Conservation (phyloP, 1,284 basidiomycete species). For the Testicularia cyperi region DNA sequence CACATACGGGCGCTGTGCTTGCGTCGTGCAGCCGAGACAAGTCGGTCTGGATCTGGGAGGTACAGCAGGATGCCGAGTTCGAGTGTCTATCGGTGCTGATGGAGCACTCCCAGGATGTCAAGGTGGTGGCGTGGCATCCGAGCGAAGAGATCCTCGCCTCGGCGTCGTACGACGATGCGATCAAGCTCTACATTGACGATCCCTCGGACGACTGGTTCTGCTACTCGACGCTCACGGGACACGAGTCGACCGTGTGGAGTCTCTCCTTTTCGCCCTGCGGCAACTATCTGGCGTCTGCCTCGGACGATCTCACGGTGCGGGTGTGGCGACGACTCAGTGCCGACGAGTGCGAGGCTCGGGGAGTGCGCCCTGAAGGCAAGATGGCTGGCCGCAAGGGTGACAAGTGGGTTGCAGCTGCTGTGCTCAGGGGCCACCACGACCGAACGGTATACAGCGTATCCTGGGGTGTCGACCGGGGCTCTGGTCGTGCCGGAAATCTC, state of each 20-base stretch:
- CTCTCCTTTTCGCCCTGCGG: constrained; percentile 77
- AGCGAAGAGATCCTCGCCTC: constrained; percentile 92
- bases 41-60: constrained; percentile 98
- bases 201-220: constrained; percentile 93
- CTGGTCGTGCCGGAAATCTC: constrained; percentile 56
- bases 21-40: constrained; percentile 95
- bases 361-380: constrained; percentile 43
- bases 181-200: constrained; percentile 92
- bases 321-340: constrained; percentile 62
- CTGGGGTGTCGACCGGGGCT: constrained; percentile 65
- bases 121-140: constrained; percentile 92
- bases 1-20: constrained; percentile 73
- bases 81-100: constrained; percentile 94
- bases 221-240: constrained; percentile 77
- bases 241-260: constrained; percentile 83
- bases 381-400: constrained; percentile 56
- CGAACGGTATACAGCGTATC: constrained; percentile 77
- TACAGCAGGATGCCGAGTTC: constrained; percentile 74
- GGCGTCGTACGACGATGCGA: constrained; percentile 93
- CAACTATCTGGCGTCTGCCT: constrained; percentile 76
- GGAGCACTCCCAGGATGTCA: constrained; percentile 97
- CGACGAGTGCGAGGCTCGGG: constrained; percentile 52
- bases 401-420: constrained; percentile 58
- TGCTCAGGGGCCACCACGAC: constrained; percentile 64
- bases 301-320: constrained; percentile 73